Evolutionary conservation across 2,329 filamentous ascomycete genomes (phyloP).

Genomic region (Ophiocordyceps camponoti-floridani): DNA sequence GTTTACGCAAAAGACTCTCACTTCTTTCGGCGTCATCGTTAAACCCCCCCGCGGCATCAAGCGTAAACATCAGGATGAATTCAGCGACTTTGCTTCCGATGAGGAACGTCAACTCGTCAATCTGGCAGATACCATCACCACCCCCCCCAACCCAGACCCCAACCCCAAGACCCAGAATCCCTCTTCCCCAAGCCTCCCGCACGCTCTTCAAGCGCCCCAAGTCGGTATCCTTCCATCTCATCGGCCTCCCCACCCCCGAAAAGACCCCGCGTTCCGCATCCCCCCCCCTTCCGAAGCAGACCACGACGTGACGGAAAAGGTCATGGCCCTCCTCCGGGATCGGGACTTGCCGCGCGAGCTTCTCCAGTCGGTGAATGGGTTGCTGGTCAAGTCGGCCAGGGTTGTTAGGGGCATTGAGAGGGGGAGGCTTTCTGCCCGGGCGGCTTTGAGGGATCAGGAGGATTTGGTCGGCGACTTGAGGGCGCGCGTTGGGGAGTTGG

Average conservation of each 20-base stretch:
- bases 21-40: slow-evolving; percentile 12
- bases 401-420: background rate
- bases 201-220: slow-evolving; percentile 19
- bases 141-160: slow-evolving; percentile 6
- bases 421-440: background rate
- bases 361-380: background rate
- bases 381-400: background rate
- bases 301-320: background rate
- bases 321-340: background rate
- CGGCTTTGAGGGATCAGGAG: background rate
- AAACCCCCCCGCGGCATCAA: slow-evolving; percentile 1
- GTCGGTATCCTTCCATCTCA: slow-evolving; percentile 14
- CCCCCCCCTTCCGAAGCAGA: background rate
- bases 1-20: slow-evolving; percentile 8
- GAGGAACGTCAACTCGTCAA: slow-evolving; percentile 18
- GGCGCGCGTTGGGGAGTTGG: background rate
- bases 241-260: slow-evolving; percentile 1
- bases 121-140: slow-evolving; percentile 17
- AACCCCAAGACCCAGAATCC: slow-evolving; percentile 1
- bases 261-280: slow-evolving; percentile 1
- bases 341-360: background rate
- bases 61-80: slow-evolving; percentile 6
- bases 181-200: slow-evolving; percentile 14
- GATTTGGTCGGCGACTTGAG: background rate
- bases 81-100: slow-evolving; percentile 19